Conservation (phyloP, 176 grass and related monocot genomes). For the Oryza glumipatula region DNA sequence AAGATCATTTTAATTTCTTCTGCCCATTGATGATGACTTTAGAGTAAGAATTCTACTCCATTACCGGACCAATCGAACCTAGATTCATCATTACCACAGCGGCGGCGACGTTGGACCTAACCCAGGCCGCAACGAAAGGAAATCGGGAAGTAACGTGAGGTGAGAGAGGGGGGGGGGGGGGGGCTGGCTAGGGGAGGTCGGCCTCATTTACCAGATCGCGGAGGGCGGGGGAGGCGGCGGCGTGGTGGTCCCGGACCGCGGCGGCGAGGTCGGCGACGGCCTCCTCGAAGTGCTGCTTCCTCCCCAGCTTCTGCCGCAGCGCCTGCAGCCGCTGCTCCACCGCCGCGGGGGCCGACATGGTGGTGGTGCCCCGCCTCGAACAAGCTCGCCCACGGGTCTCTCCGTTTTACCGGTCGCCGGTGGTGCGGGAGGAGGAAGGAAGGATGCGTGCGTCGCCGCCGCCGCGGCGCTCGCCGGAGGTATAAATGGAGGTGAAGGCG, state of each 20-base stretch:
- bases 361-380: neutral
- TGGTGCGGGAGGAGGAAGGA: neutral
- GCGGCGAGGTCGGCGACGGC: slow-evolving; percentile 65
- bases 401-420: neutral
- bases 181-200: neutral
- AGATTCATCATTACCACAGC: neutral
- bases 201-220: slow-evolving; percentile 65
- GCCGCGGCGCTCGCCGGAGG: neutral
- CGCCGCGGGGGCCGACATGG: slow-evolving; percentile 40
- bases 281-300: slow-evolving; percentile 84
- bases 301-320: slow-evolving; percentile 74
- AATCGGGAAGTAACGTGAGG: neutral
- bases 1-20: neutral
- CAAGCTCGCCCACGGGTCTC: neutral
- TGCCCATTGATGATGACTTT: neutral
- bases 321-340: slow-evolving; percentile 58
- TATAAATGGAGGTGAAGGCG: slow-evolving; percentile 25
- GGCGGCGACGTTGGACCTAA: neutral
- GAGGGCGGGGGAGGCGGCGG: slow-evolving; percentile 54
- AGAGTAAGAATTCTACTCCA: neutral
- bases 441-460: slow-evolving; percentile 10
- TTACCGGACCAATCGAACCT: neutral
- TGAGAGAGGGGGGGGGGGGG: no score
- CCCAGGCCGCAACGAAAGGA: neutral
- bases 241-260: slow-evolving; percentile 55